A percentile compares a stretch with the other conserved stretches of the same genome.
These are phyloP conservation scores for Penicillium sp. DNA, from an alignment of 2,329 filamentous ascomycete genomes.

Conservation along the genomic window DNA sequence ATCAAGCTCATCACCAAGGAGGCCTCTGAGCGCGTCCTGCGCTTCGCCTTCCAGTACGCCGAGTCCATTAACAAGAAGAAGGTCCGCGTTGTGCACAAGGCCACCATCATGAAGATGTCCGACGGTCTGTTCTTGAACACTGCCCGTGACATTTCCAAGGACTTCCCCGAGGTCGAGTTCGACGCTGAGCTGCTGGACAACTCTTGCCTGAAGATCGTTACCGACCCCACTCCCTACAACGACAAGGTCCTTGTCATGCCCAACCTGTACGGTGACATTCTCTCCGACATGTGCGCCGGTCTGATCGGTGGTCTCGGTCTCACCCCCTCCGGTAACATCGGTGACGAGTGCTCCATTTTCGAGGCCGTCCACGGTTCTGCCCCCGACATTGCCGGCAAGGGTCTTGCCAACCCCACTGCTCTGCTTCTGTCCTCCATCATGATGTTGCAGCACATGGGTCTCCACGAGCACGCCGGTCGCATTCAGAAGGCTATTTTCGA, in stretches of 20 bases:
- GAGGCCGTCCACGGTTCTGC: constrained; percentile 98
- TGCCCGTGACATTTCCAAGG: constrained; percentile 82
- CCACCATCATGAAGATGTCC: constrained; percentile 99
- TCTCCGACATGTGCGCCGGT: constrained; percentile 99
- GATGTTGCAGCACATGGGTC: constrained; percentile 99
- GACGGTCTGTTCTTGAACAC: constrained; percentile 96
- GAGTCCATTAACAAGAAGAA: constrained; percentile 90
- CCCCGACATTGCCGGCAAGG: constrained; percentile 94
- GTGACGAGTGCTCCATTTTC: constrained; percentile 99
- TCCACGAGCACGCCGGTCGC: constrained; percentile 75
- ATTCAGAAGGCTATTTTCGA: constrained; percentile 96
- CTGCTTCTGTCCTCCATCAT: constrained; percentile 95
- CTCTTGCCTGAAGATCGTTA: constrained; percentile 98
- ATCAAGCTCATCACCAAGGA: constrained; percentile 99
- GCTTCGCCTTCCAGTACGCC: constrained; percentile 98
- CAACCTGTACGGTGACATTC: constrained; percentile 98
- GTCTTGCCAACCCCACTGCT: constrained; percentile 93
- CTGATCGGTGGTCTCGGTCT: constrained; percentile 96
- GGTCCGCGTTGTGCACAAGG: constrained; percentile 98
- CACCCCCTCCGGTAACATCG: constrained; percentile 97
- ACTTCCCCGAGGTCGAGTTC: constrained; percentile 94
- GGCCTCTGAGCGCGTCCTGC: constrained; percentile 90
- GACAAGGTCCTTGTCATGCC: constrained; percentile 98
- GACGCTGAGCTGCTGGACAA: constrained; percentile 98
- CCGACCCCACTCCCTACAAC: constrained; percentile 93